Percentiles rank a stretch among this genome's conserved stretches.
These are phyloP conservation scores for Salix exigua DNA, from an alignment of 345 rosid genomes.

Conservation along the genomic window DNA sequence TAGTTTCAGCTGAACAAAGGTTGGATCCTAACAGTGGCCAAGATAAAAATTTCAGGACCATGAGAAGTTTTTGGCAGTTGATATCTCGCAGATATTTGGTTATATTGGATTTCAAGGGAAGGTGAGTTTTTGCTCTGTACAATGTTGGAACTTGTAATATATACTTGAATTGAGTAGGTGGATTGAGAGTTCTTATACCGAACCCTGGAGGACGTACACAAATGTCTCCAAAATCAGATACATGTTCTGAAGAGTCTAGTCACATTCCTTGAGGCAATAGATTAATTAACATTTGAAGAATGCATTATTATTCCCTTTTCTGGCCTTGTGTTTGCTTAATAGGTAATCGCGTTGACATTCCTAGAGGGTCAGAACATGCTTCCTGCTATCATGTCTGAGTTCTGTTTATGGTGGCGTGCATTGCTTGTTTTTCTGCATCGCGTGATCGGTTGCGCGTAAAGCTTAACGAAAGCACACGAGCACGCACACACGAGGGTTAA, in stretches of 20 bases:
- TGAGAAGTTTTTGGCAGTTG: background rate
- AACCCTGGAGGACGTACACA: background rate
- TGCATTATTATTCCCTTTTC: background rate
- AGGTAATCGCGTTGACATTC: background rate
- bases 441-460: background rate
- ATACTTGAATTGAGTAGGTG: slow-evolving; percentile 15
- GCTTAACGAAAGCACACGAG: background rate
- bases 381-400: background rate
- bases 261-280: background rate
- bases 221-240: slow-evolving; percentile 1
- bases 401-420: background rate
- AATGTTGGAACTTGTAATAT: slow-evolving; percentile 30
- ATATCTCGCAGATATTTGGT: background rate
- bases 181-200: slow-evolving; percentile 1
- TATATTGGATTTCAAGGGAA: background rate
- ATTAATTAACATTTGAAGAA: background rate
- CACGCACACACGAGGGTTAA: background rate
- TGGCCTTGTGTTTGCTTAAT: background rate
- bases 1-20: slow-evolving; percentile 4
- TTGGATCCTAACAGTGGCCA: background rate
- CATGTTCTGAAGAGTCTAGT: background rate
- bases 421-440: no score
- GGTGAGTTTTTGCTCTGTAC: slow-evolving; percentile 17
- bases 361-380: background rate
- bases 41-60: background rate